phyloP scores from a whole-genome alignment of 371 early-diverging fungal genomes.

The Mortierella sp. region DNA sequence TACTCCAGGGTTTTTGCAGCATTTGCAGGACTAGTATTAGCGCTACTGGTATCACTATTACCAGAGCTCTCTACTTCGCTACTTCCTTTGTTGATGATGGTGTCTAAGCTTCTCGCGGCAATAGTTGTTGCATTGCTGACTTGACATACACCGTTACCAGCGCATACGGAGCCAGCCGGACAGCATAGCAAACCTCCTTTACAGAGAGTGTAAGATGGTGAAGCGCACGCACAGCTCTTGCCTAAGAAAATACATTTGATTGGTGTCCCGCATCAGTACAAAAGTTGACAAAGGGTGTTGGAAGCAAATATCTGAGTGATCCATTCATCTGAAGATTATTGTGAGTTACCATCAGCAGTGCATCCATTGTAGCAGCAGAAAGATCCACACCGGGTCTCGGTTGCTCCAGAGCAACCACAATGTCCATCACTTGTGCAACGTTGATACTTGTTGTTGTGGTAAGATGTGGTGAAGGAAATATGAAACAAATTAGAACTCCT shows the following conservation, averaged over 20 bases:
- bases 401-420: conserved; percentile 13
- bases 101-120: too few relatives aligned
- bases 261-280: not conserved
- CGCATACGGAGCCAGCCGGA: not conserved
- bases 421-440: conserved; percentile 16
- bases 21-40: not conserved
- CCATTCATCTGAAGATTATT: too few relatives aligned
- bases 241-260: not conserved
- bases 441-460: not conserved
- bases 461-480: not conserved
- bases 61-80: too few relatives aligned
- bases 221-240: conserved; percentile 9
- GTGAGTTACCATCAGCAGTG: conserved; percentile 10
- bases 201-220: not conserved
- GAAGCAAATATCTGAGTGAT: too few relatives aligned
- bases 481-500: not conserved
- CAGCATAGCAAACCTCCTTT: conserved; percentile 8
- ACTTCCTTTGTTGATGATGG: not conserved
- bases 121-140: not conserved
- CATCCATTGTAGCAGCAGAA: conserved; percentile 22
- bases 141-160: conserved; percentile 6
- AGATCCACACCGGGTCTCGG: conserved; percentile 18
- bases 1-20: not conserved
- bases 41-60: too few relatives aligned
- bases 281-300: not conserved